These are phyloP conservation scores for Alternaria gansuensis DNA, from an alignment of 2,329 filamentous ascomycete genomes.

Conservation along the genomic window DNA sequence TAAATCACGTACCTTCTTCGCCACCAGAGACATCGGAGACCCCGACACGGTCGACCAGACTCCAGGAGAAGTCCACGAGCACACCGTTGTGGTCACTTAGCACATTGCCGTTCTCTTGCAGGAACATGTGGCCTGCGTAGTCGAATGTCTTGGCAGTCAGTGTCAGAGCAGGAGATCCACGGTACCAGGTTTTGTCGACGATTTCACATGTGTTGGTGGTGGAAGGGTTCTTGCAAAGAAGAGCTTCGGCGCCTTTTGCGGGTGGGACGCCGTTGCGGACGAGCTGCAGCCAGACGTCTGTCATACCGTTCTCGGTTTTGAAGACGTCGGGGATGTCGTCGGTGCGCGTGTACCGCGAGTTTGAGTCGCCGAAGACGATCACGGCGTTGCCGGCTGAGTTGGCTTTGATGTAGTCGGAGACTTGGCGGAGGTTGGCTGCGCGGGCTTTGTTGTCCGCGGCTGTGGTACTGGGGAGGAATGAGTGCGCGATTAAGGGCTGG, in stretches of 20 bases:
- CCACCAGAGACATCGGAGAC: slow-evolving; percentile 59
- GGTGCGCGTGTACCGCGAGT: slow-evolving; percentile 69
- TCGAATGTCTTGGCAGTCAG: slow-evolving; percentile 62
- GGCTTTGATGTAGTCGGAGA: slow-evolving; percentile 65
- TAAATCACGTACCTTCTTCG: slow-evolving; percentile 64
- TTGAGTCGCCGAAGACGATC: slow-evolving; percentile 71
- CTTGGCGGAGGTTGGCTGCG: slow-evolving; percentile 67
- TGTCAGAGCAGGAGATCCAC: slow-evolving; percentile 58
- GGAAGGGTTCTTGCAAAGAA: slow-evolving; percentile 67
- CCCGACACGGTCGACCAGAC: slow-evolving; percentile 15
- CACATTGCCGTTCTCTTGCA: slow-evolving; percentile 65
- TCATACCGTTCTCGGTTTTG: slow-evolving; percentile 61
- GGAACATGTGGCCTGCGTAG: slow-evolving; percentile 66
- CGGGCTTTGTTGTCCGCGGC: slow-evolving; percentile 64
- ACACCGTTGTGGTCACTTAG: slow-evolving; percentile 73
- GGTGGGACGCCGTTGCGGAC: slow-evolving; percentile 43
- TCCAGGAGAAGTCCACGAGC: slow-evolving; percentile 60
- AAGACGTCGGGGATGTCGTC: slow-evolving; percentile 64
- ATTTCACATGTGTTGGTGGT: slow-evolving; percentile 66
- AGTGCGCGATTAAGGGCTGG: neutral
- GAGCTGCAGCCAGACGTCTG: slow-evolving; percentile 68
- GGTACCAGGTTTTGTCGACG: slow-evolving; percentile 73
- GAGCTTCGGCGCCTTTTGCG: slow-evolving; percentile 35
- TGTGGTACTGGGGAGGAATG: slow-evolving; percentile 51
- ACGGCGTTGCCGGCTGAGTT: slow-evolving; percentile 69